Percentiles rank a stretch among this genome's conserved stretches.
Evolutionary conservation across 495 filamentous ascomycete genomes (phyloP).

Genomic region (Talaromyces adpressus): DNA sequence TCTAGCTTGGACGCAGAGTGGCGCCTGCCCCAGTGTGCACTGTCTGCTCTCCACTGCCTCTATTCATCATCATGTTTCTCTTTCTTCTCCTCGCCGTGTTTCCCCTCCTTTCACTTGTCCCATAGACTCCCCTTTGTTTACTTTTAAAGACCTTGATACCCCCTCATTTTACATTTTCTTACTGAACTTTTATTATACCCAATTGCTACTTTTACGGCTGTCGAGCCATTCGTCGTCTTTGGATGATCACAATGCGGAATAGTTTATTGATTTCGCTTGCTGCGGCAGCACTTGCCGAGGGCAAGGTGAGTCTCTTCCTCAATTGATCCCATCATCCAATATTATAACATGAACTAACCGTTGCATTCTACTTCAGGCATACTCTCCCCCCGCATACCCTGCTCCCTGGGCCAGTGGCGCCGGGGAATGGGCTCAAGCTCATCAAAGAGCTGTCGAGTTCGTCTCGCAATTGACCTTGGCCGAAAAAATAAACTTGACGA

Average conservation of each 20-base stretch:
- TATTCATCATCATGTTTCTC: background rate
- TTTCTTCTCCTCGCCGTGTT: background rate
- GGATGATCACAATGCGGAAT: slow-evolving; percentile 27
- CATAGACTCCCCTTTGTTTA: background rate
- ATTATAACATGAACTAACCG: background rate
- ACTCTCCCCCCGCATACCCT: slow-evolving; percentile 66
- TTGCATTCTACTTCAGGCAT: slow-evolving; percentile 18
- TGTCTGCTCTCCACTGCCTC: too few species aligned
- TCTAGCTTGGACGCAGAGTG: too few species aligned
- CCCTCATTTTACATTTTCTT: background rate
- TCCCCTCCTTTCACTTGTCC: background rate
- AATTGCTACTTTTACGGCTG: background rate
- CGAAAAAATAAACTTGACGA: slow-evolving; percentile 92
- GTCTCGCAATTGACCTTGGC: slow-evolving; percentile 76
- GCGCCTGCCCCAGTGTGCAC: too few species aligned
- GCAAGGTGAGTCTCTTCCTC: slow-evolving; percentile 11
- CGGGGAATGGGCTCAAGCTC: slow-evolving; percentile 71
- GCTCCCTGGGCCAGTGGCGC: slow-evolving; percentile 72
- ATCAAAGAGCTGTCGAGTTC: slow-evolving; percentile 67
- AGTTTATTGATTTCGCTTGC: slow-evolving; percentile 27
- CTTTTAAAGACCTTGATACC: background rate
- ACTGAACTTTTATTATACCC: background rate
- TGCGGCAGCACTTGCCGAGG: slow-evolving; percentile 31
- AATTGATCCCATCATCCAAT: background rate
- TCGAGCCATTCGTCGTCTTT: background rate